Evolutionary conservation across 176 grass and related monocot species (phyloP), one percentile per base, ranked within the genome.

Genomic region (Thalia dealbata): DNA sequence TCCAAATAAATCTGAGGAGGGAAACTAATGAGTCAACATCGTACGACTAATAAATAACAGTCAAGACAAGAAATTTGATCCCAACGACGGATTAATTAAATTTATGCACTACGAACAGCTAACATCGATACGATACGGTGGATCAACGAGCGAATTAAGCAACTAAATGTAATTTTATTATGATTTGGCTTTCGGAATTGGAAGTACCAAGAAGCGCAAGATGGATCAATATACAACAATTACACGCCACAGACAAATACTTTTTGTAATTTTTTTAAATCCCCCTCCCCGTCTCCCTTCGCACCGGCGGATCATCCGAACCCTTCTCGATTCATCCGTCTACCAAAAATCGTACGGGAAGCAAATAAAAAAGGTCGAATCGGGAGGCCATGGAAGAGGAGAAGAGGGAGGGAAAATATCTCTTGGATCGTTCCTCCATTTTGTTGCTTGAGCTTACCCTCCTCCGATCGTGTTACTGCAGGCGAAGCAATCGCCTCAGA

Each of bases 401-500:
- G 3, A 63, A 63, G 61, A 29, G 25, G 23, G 24, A n/a, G 25
- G 16, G n/a, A 67, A 42, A n/a, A 9, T 29, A 10, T 43, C 30
- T 41, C 16, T 41, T 10, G 64, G 64, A 67, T 41, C 38, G 19
- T 67, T 41, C 16, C 64, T 12, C 32, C 32, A 21, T 67, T 38
- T 43, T 22, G 6, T 66, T 21, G 22, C 64, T 41, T 66, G 21
- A 41, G 16, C 29, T 38, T 8, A 10, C 8, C 14, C 19, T 38
- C 55, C 45, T 73, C 59, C 19, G 4, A 55, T 10, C 81, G 86
- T 89, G 70, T 77, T 78, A 84, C 32, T 82, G 72, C 67, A 90
- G 75, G 10, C 81, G 81, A 61, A 91, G 81, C 55, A 91, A 82
- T 51, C 84, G 88, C 78, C 88, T 75, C 76, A 91, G 84, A 76